These are phyloP conservation scores for Babesia sp. DNA, from an alignment of 169 alveolate species.

Conservation along the genomic window DNA sequence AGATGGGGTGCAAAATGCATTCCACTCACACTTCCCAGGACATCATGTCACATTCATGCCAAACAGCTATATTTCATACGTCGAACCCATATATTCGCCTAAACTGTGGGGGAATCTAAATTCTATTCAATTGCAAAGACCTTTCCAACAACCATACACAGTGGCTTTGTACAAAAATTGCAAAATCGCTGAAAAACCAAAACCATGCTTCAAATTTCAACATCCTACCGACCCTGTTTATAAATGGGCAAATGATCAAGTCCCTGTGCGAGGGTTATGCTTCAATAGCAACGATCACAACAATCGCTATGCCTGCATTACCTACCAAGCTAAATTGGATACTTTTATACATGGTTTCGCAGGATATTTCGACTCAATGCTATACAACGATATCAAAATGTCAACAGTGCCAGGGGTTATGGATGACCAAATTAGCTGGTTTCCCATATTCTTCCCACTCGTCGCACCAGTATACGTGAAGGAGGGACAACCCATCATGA, in stretches of 20 bases:
- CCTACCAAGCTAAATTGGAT: slow-evolving; percentile 58
- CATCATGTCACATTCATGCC: slow-evolving; percentile 69
- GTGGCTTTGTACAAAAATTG: slow-evolving; percentile 52
- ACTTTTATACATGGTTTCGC: slow-evolving; percentile 76
- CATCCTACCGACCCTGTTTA: slow-evolving; percentile 52
- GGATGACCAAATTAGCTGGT: slow-evolving; percentile 72
- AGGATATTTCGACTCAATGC: slow-evolving; percentile 70
- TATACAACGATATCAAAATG: slow-evolving; percentile 65
- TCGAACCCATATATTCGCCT: slow-evolving; percentile 78
- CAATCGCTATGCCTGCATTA: slow-evolving; percentile 64
- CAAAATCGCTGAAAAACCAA: slow-evolving; percentile 52
- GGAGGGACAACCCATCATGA: slow-evolving; percentile 56
- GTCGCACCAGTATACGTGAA: slow-evolving; percentile 57
- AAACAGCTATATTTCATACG: slow-evolving; percentile 63
- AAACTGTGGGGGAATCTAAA: slow-evolving; percentile 64
- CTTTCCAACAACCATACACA: slow-evolving; percentile 55
- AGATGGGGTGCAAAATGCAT: slow-evolving; percentile 70
- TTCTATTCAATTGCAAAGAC: background rate
- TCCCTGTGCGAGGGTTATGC: slow-evolving; percentile 17
- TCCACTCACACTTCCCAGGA: slow-evolving; percentile 43
- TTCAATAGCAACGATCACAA: slow-evolving; percentile 44
- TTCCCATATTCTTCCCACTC: slow-evolving; percentile 77
- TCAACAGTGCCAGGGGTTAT: slow-evolving; percentile 71
- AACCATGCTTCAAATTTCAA: slow-evolving; percentile 62
- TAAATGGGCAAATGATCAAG: background rate